Percentiles rank a stretch among this genome's conserved stretches.
Evolutionary conservation across 495 filamentous ascomycete genomes (phyloP).

Genomic region (Aspergillus kassunensis): DNA sequence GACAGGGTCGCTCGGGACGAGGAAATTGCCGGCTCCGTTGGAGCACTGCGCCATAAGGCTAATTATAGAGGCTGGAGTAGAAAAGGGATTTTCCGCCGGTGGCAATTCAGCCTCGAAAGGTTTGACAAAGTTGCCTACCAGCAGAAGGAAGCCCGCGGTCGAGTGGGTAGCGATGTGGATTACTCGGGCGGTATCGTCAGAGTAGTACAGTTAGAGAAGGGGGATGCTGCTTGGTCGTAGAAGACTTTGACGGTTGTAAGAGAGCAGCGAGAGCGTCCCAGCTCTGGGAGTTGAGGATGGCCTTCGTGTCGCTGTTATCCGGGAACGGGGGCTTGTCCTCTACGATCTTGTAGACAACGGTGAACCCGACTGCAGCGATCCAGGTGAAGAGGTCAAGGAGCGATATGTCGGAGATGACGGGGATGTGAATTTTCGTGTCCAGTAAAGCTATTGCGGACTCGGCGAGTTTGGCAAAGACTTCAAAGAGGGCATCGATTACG

Average conservation of each 20-base stretch:
- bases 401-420: constrained; percentile 10
- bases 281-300: no score
- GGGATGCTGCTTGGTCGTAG: not conserved
- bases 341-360: constrained; percentile 9
- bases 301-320: not conserved
- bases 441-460: not conserved
- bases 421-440: constrained; percentile 15
- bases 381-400: constrained; percentile 11
- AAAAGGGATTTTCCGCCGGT: not conserved
- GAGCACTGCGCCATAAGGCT: not conserved
- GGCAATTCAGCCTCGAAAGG: not conserved
- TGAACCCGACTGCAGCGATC: constrained; percentile 2
- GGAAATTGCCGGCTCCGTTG: not conserved
- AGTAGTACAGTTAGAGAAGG: no score
- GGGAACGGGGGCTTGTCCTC: not conserved
- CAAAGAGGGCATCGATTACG: constrained; percentile 5
- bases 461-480: not conserved
- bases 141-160: not conserved
- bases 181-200: no score
- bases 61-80: not conserved
- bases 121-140: not conserved
- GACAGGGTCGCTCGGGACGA: not conserved
- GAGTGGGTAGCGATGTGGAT: not conserved
- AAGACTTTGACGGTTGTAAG: no score
- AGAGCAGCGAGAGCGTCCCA: no score